phyloP scores from a whole-genome alignment of 2,329 filamentous ascomycete genomes.

The Calycina herbarum region DNA sequence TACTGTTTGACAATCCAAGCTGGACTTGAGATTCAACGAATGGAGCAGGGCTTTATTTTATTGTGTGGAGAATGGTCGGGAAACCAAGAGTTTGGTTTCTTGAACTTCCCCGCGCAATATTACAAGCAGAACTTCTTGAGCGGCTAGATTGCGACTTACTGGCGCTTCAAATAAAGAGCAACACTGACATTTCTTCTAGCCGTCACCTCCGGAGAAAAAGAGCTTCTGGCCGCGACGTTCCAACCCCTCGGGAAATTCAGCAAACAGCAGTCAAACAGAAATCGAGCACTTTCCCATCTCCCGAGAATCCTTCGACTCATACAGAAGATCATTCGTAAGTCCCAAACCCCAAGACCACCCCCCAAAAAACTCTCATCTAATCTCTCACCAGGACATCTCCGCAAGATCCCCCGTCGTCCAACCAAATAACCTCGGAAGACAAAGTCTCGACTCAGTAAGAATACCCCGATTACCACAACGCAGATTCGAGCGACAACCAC shows the following conservation, averaged over 20 bases:
- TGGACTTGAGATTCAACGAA: background rate
- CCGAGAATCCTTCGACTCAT: slow-evolving; percentile 94
- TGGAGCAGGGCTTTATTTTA: background rate
- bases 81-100: background rate
- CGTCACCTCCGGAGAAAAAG: slow-evolving; percentile 81
- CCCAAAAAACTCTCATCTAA: slow-evolving; percentile 15
- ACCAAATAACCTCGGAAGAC: slow-evolving; percentile 64
- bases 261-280: slow-evolving; percentile 65
- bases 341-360: slow-evolving; percentile 10
- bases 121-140: background rate
- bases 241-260: slow-evolving; percentile 55
- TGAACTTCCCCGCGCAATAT: background rate
- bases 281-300: slow-evolving; percentile 95
- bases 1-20: slow-evolving; percentile 27
- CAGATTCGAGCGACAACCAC: slow-evolving; percentile 58
- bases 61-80: background rate
- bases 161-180: background rate
- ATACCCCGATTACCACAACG: slow-evolving; percentile 60
- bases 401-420: slow-evolving; percentile 74
- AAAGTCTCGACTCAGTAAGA: slow-evolving; percentile 77
- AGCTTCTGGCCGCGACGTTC: slow-evolving; percentile 66
- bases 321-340: slow-evolving; percentile 89
- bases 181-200: slow-evolving; percentile 58
- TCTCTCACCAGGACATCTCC: slow-evolving; percentile 73
- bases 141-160: background rate